Evolutionary conservation across 305 asterid species (phyloP), one percentile per base, ranked within the genome.

Genomic region (Fraxinus xanthoxyloides): DNA sequence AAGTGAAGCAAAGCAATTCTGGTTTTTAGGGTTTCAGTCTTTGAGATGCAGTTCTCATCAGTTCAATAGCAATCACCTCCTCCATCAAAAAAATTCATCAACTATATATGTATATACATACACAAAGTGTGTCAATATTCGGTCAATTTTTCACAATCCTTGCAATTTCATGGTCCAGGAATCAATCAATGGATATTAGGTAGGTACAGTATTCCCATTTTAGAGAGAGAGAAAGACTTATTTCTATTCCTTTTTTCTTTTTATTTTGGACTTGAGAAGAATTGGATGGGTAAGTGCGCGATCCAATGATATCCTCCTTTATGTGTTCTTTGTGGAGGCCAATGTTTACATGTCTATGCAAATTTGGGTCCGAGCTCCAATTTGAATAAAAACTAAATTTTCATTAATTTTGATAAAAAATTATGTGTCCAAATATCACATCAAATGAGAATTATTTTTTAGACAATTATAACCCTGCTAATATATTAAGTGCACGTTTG

Each of bases 21-120:
- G 89, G 80, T 85, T 84, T 77, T 77, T n/a, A 85, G 89, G 92
- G 87, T 90, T 89, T 84, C 88, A 78, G 86, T 86, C 84, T 81
- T 76, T 88, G 89, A 81, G 90, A 87, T 86, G 87, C 87, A 81
- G 81, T 87, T 84, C 84, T 80, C 84, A 80, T 84, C 86, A 88
- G 72, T 86, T 86, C 87, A 86, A 88, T 84, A 69, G 89, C 79
- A 59, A 59, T 81, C 90, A 85, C 54, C 85, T 76, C 83, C 78
- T 75, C 85, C 89, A 83, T 77, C 84, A 78, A 35, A 82, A 79
- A 83, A 80, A 32, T 56, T 89, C 82, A 81, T 76, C 80, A 31
- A 67, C 84, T 84, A 80, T 85, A 84, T 32, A 85, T n/a, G 76
- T 34, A 77, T 46, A 72, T 17, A 73, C 15, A 69, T 40, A 56